These are phyloP conservation scores for Fraxinus anomala DNA, from an alignment of 257 asterid species.

Conservation along the genomic window DNA sequence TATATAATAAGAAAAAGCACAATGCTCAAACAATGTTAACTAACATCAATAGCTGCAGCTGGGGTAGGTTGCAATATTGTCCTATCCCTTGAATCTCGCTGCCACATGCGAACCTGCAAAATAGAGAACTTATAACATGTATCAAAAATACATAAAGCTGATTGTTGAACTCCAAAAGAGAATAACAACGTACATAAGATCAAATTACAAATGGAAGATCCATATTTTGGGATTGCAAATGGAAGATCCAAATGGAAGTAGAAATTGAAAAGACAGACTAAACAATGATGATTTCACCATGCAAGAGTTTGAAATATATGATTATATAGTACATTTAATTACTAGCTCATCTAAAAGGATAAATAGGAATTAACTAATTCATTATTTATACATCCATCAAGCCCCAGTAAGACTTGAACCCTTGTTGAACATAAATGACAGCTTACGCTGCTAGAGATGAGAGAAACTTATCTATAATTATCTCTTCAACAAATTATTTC, in stretches of 20 bases:
- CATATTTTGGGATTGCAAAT: background rate
- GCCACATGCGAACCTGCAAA: slow-evolving; percentile 92
- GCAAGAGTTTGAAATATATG: background rate
- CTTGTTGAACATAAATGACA: background rate
- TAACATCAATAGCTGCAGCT: slow-evolving; percentile 96
- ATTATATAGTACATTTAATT: background rate
- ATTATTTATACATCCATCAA: background rate
- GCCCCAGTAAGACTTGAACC: background rate
- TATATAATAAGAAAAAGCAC: slow-evolving; percentile 7
- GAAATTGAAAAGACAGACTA: slow-evolving; percentile 9
- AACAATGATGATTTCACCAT: background rate
- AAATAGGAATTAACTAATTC: background rate
- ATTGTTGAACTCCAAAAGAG: slow-evolving; percentile 9
- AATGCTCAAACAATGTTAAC: slow-evolving; percentile 35
- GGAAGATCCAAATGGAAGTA: slow-evolving; percentile 13
- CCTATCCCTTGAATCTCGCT: slow-evolving; percentile 86
- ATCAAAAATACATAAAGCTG: slow-evolving; percentile 3
- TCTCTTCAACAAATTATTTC: background rate
- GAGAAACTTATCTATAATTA: background rate
- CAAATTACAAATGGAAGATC: slow-evolving; percentile 14
- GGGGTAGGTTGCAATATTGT: slow-evolving; percentile 91
- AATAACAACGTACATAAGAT: background rate
- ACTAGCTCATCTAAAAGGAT: background rate
- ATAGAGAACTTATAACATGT: slow-evolving; percentile 17
- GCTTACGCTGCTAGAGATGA: background rate